Evolutionary conservation across 108 stramenopile species (phyloP).

Genomic region (Skeletonema marinoi): DNA sequence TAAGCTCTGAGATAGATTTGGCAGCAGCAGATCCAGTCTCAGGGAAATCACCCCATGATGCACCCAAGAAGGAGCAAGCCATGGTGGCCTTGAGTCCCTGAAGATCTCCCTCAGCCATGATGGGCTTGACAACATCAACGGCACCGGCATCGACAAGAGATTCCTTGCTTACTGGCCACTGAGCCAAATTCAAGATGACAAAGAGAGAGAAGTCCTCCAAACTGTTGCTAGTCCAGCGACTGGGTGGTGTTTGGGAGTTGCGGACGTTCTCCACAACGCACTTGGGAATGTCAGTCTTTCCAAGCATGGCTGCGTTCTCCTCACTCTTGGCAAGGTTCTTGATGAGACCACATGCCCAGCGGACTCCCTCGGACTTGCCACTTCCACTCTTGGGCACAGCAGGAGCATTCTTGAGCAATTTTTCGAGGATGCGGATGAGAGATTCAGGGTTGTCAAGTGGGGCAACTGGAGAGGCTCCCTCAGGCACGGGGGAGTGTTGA

Average conservation of each 20-base stretch:
- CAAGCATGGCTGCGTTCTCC: slow-evolving; percentile 87
- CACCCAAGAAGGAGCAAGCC: slow-evolving; percentile 89
- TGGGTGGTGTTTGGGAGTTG: slow-evolving; percentile 80
- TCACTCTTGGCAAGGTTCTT: slow-evolving; percentile 91
- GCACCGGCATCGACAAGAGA: slow-evolving; percentile 83
- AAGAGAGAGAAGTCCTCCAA: slow-evolving; percentile 91
- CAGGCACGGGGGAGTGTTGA: slow-evolving; percentile 78
- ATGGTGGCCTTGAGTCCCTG: slow-evolving; percentile 94
- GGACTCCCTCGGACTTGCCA: slow-evolving; percentile 90
- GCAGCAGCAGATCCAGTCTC: slow-evolving; percentile 85
- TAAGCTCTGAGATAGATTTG: slow-evolving; percentile 87
- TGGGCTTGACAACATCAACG: slow-evolving; percentile 88
- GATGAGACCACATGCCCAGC: slow-evolving; percentile 93
- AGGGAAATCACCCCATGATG: slow-evolving; percentile 79
- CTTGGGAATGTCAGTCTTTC: slow-evolving; percentile 88
- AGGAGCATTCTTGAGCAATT: slow-evolving; percentile 85
- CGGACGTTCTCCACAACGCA: slow-evolving; percentile 88
- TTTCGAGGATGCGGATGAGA: slow-evolving; percentile 83
- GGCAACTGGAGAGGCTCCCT: slow-evolving; percentile 55
- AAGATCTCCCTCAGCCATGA: slow-evolving; percentile 89
- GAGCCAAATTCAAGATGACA: slow-evolving; percentile 87
- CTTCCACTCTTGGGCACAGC: slow-evolving; percentile 88
- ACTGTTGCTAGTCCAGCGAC: slow-evolving; percentile 89
- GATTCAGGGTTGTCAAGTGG: slow-evolving; percentile 86
- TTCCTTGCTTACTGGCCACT: slow-evolving; percentile 83